Evolutionary conservation across 495 filamentous ascomycete genomes (phyloP).

Genomic region (Massariosphaeria phaeospora): DNA sequence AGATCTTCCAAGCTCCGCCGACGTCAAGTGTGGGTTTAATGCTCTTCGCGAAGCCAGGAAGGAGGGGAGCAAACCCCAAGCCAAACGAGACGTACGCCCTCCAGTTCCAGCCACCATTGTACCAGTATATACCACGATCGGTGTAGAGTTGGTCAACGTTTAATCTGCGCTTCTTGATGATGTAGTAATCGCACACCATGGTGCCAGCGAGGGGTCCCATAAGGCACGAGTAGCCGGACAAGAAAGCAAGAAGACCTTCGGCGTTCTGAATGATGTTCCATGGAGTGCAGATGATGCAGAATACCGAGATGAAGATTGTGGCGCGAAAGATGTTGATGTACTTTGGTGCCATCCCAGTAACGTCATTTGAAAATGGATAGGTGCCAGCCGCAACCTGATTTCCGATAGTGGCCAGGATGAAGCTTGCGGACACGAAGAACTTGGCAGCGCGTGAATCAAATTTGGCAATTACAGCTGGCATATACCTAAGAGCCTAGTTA

Average conservation of each 20-base stretch:
- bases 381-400: constrained; percentile 42
- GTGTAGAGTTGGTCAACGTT: constrained; percentile 43
- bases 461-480: constrained; percentile 41
- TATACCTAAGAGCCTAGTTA: constrained; percentile 29
- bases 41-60: constrained; percentile 43
- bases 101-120: constrained; percentile 42
- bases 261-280: constrained; percentile 51
- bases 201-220: constrained; percentile 48
- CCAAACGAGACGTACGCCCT: constrained; percentile 42
- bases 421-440: constrained; percentile 41
- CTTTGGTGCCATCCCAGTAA: constrained; percentile 41
- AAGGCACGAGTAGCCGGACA: constrained; percentile 47
- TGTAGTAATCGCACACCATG: constrained; percentile 47
- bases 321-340: constrained; percentile 45
- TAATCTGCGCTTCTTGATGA: constrained; percentile 40
- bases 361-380: constrained; percentile 44
- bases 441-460: constrained; percentile 44
- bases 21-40: constrained; percentile 39
- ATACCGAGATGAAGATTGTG: constrained; percentile 39
- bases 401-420: constrained; percentile 45
- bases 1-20: constrained; percentile 43
- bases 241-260: constrained; percentile 43
- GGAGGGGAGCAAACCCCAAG: constrained; percentile 42
- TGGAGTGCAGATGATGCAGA: constrained; percentile 46
- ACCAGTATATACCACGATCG: constrained; percentile 45